Evolutionary conservation across 225 moss, liverwort and hornwort species (phyloP).

Genomic region (Bryoerythrophyllum caledonicum): DNA sequence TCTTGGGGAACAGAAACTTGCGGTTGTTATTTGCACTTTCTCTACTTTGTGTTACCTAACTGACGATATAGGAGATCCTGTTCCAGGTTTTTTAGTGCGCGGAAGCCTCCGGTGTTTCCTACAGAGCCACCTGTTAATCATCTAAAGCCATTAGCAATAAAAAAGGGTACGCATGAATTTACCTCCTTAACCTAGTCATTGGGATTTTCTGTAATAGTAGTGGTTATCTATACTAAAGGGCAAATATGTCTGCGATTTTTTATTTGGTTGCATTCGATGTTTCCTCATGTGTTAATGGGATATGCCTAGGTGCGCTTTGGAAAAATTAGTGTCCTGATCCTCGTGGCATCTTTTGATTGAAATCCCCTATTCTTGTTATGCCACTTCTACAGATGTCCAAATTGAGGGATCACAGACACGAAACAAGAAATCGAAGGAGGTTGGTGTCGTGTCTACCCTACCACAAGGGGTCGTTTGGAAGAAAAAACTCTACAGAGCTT

Average conservation of each 20-base stretch:
- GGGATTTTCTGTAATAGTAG: conserved; percentile 1
- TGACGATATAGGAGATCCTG: conserved; percentile 11
- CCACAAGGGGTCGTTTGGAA: conserved; percentile 37
- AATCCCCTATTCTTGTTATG: neutral
- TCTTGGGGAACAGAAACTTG: neutral
- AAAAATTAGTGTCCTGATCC: neutral
- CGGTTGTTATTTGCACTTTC: conserved; percentile 12
- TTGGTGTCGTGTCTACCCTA: conserved; percentile 13
- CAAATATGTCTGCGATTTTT: neutral
- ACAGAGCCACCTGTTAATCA: conserved; percentile 17
- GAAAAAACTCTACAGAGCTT: conserved; percentile 37
- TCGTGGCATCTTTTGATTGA: neutral
- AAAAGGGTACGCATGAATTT: conserved; percentile 24
- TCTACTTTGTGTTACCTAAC: neutral
- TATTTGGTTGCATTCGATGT: neutral
- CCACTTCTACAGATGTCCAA: conserved; percentile 26
- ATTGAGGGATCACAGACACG: conserved; percentile 17
- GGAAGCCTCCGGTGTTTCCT: conserved; percentile 31
- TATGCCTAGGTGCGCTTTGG: neutral
- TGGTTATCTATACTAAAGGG: neutral
- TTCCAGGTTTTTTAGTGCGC: conserved; percentile 31
- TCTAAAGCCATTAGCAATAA: conserved; percentile 23
- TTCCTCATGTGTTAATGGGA: neutral
- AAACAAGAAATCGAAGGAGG: conserved; percentile 26
- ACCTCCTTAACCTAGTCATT: neutral